phyloP scores from a whole-genome alignment of 495 filamentous ascomycete genomes.

The Trichoderma reesei region DNA sequence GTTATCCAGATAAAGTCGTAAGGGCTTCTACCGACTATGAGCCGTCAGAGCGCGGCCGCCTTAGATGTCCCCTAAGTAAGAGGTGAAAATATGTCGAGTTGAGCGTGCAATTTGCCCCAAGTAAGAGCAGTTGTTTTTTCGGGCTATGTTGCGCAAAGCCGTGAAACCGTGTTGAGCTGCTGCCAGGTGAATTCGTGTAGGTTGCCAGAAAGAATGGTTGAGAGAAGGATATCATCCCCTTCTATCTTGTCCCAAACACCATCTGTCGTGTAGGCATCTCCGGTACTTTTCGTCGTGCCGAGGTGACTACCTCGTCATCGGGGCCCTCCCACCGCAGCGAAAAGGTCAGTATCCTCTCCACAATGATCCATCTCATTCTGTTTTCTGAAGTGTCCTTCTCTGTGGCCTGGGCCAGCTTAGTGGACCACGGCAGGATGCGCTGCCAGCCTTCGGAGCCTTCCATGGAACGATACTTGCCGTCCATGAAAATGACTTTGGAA shows the following conservation, averaged over 20 bases:
- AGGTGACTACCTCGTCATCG: background rate
- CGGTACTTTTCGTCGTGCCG: background rate
- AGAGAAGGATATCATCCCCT: background rate
- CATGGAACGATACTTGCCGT: slow-evolving; percentile 1
- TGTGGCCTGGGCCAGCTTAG: background rate
- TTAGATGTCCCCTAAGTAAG: background rate
- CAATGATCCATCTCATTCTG: slow-evolving; percentile 9
- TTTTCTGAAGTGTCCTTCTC: background rate
- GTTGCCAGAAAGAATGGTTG: background rate
- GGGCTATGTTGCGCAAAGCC: background rate
- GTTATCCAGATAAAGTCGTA: background rate
- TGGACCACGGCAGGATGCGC: background rate
- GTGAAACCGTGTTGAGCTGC: background rate
- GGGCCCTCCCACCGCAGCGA: slow-evolving; percentile 7
- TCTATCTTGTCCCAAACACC: background rate
- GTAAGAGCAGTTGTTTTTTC: background rate
- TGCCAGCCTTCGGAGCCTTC: background rate
- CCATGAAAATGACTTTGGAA: slow-evolving; percentile 12
- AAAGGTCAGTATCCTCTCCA: slow-evolving; percentile 11
- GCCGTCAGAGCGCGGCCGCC: background rate
- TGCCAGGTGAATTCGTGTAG: background rate
- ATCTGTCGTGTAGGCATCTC: background rate
- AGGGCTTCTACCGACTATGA: background rate
- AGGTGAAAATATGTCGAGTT: background rate
- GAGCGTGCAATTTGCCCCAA: background rate